A percentile compares a stretch with the other conserved stretches of the same genome.
Evolutionary conservation across 768 basidiomycete genomes (phyloP).

Genomic region (Lanmaoa pseudosensibilis): DNA sequence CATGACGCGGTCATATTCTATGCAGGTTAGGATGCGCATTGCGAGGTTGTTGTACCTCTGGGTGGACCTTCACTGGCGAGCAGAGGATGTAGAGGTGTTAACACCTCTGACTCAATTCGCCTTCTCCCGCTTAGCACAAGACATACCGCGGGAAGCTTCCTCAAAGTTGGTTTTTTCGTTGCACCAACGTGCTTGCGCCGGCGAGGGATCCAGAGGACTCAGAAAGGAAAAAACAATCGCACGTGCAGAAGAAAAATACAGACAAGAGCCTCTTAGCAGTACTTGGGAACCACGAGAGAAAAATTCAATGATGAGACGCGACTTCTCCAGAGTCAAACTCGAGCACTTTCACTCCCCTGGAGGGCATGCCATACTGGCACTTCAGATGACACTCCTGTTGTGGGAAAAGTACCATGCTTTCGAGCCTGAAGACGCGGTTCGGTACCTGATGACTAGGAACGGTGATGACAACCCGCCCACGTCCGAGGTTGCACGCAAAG

Average conservation of each 20-base stretch:
- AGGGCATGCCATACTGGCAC: slow-evolving; percentile 45
- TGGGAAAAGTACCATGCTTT: slow-evolving; percentile 41
- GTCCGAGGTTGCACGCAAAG: slow-evolving; percentile 31
- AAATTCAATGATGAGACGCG: slow-evolving; percentile 30
- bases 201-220: slow-evolving; percentile 26
- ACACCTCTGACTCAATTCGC: slow-evolving; percentile 30
- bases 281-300: slow-evolving; percentile 29
- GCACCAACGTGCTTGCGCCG: slow-evolving; percentile 24
- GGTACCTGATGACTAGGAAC: slow-evolving; percentile 36
- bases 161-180: slow-evolving; percentile 32
- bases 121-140: slow-evolving; percentile 31
- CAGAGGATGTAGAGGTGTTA: slow-evolving; percentile 44
- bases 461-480: slow-evolving; percentile 27
- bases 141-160: slow-evolving; percentile 32
- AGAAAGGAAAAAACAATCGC: slow-evolving; percentile 28
- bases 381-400: slow-evolving; percentile 43
- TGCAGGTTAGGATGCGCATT: slow-evolving; percentile 56
- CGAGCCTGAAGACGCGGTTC: slow-evolving; percentile 44
- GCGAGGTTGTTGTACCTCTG: slow-evolving; percentile 64
- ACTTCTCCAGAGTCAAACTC: slow-evolving; percentile 31
- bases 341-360: slow-evolving; percentile 35
- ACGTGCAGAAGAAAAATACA: slow-evolving; percentile 20
- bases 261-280: slow-evolving; percentile 18
- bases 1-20: slow-evolving; percentile 43
- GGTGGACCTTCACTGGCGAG: slow-evolving; percentile 69